A percentile compares a stretch with the other conserved stretches of the same genome.
Evolutionary conservation across 371 early-diverging fungal genomes (phyloP).

Genomic region (Blakeslea trispora): DNA sequence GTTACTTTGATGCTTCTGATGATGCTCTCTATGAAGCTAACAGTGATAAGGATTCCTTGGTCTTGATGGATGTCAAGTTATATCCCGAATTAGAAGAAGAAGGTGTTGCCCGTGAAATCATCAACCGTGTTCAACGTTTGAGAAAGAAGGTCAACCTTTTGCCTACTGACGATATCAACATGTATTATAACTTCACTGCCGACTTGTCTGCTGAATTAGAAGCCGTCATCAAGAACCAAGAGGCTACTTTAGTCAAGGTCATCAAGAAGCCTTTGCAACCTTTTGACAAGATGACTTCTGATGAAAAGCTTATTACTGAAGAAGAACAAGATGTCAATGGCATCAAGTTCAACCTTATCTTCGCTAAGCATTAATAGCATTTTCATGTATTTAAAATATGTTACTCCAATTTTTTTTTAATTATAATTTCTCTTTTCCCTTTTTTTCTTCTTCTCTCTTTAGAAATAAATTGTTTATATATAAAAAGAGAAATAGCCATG

Average conservation of each 20-base stretch:
- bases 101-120: slow-evolving; percentile 96
- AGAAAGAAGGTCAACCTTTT: slow-evolving; percentile 91
- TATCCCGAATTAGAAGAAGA: slow-evolving; percentile 89
- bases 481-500: background rate
- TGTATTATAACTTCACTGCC: slow-evolving; percentile 75
- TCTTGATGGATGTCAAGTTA: slow-evolving; percentile 86
- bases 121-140: slow-evolving; percentile 97
- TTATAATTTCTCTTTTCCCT: background rate
- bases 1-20: slow-evolving; percentile 71
- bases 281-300: slow-evolving; percentile 33
- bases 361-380: slow-evolving; percentile 26
- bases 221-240: slow-evolving; percentile 70
- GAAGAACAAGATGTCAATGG: slow-evolving; percentile 77
- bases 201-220: slow-evolving; percentile 72
- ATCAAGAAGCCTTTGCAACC: slow-evolving; percentile 70
- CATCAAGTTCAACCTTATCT: slow-evolving; percentile 41
- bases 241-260: slow-evolving; percentile 68
- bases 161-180: slow-evolving; percentile 85
- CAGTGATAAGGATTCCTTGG: slow-evolving; percentile 83
- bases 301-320: slow-evolving; percentile 59
- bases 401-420: too few relatives aligned
- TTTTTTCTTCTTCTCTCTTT: background rate
- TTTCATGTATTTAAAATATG: too few relatives aligned
- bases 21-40: slow-evolving; percentile 72
- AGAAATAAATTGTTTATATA: background rate